Evolutionary conservation across 257 asterid species (phyloP), one percentile per base, ranked within the genome.

Genomic region (Solanum neorickii): DNA sequence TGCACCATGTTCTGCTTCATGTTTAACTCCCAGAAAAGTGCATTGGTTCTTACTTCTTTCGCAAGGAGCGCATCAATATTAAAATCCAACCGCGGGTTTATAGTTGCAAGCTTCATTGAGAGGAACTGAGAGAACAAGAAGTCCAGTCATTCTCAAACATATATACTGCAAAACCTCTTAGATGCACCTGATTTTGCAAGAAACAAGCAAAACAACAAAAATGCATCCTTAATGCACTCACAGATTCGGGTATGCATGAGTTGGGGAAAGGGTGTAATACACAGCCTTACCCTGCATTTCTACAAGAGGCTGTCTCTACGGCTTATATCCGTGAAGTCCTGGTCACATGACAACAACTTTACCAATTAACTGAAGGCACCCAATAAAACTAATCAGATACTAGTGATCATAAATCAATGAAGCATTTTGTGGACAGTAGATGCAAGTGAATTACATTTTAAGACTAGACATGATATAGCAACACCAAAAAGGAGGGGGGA

Each of bases 51-150:
- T 96, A 97, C 99, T 86, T 97, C 97, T 91, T 96, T 96, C 49
- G 98, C 90, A 66, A 93, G 95, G 88, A 93, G 89, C 83, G 95
- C 93, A 90, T 93, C 98, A 6, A 94, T 91, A 83, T 92, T 91
- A 90, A 94, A 92, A 90, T 93, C 96, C 90, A 94, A 75, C 52
- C 91, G 92, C 49, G 98, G 98, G 89, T 96, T 93, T 83, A 96
- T 96, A 6, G 99, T 94, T 20, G 99, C 97, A 80, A 97, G 98
- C 96, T 96, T 97, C 99, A 96, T 95, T 1, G 99, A 97, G 75
- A 97, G 93, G 91, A 97, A 97, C 99, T 97, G 92, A 87, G 88
- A 86, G 70, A 86, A 87, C 87, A 86, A 59, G 73, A 62, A 62
- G 52, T 33, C 56, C 83, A 75, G 59, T 75, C 83, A 75, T 75